Evolutionary conservation across 768 basidiomycete species (phyloP).

Genomic region (Basidioascus undulatus): DNA sequence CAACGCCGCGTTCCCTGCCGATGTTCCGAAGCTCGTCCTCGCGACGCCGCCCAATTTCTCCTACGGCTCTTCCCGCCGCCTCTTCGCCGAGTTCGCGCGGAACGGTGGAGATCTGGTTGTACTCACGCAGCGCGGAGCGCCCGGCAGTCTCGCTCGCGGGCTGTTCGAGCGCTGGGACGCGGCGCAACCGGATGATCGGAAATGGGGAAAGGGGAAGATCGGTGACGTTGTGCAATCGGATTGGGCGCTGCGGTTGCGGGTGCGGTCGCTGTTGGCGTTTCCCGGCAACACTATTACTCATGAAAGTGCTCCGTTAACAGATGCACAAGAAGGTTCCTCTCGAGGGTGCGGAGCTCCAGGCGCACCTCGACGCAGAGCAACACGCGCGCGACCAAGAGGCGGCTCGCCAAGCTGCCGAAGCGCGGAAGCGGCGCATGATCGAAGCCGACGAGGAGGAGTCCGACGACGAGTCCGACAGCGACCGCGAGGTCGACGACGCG

Average conservation of each 20-base stretch:
- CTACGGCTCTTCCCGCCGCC: constrained; percentile 62
- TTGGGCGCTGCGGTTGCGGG: constrained; percentile 39
- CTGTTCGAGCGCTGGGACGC: constrained; percentile 73
- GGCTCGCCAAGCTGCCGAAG: constrained; percentile 60
- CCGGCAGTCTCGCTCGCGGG: constrained; percentile 49
- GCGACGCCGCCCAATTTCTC: constrained; percentile 81
- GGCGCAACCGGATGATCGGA: constrained; percentile 50
- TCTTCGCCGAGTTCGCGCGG: constrained; percentile 69
- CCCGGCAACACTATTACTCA: no score
- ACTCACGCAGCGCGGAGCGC: constrained; percentile 53
- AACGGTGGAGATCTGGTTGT: constrained; percentile 67
- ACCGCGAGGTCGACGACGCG: constrained; percentile 42
- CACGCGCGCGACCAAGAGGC: constrained; percentile 57
- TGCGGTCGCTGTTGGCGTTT: constrained; percentile 19
- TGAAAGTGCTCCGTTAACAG: constrained; percentile 23
- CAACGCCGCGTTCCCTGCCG: constrained; percentile 54
- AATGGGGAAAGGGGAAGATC: constrained; percentile 74
- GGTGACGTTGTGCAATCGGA: constrained; percentile 69
- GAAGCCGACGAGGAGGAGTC: constrained; percentile 69
- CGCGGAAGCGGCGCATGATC: constrained; percentile 60
- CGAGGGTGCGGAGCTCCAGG: constrained; percentile 67
- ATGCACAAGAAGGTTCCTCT: constrained; percentile 76
- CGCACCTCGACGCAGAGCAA: constrained; percentile 48
- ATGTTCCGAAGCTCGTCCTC: constrained; percentile 76
- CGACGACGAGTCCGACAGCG: constrained; percentile 19